Evolutionary conservation across 805 yeast genomes (phyloP).

Genomic region (Henningerozyma blattae): DNA sequence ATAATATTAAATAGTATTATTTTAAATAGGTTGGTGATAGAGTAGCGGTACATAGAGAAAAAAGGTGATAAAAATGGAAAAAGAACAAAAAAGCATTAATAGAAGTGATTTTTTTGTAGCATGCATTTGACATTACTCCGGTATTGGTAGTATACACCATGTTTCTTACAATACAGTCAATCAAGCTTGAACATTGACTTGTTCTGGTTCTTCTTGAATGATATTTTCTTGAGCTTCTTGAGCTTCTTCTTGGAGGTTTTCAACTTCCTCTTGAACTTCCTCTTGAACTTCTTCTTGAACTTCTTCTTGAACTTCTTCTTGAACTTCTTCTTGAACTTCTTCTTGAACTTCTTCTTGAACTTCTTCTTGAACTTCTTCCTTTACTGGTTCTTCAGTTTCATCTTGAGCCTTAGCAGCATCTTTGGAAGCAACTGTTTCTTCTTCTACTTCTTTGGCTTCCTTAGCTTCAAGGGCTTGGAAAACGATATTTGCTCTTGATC

Average conservation of each 20-base stretch:
- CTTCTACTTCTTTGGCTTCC: constrained; percentile 20
- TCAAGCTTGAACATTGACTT: not conserved
- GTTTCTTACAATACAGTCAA: too few species aligned
- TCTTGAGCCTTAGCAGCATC: not conserved
- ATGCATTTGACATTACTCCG: too few species aligned
- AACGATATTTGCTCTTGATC: constrained; percentile 44
- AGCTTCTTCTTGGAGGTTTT: not conserved
- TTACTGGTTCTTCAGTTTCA: not conserved
- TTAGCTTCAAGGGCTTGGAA: constrained; percentile 40
- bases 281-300: not conserved
- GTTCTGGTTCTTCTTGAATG: not conserved
- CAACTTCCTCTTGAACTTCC: not conserved
- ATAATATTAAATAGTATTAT: too few species aligned
- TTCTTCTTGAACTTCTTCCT: not conserved
- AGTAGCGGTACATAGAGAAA: too few species aligned
- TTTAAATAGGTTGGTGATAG: too few species aligned
- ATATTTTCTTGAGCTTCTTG: not conserved
- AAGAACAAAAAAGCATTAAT: too few species aligned
- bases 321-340: not conserved
- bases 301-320: not conserved
- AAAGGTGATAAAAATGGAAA: too few species aligned
- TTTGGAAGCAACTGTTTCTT: constrained; percentile 4
- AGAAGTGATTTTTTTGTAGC: too few species aligned
- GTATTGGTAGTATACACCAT: too few species aligned
- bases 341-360: not conserved